Percentiles rank a stretch among this genome's conserved stretches.
These are phyloP conservation scores for Salix purpurea DNA, from an alignment of 345 rosid species.

Conservation along the genomic window DNA sequence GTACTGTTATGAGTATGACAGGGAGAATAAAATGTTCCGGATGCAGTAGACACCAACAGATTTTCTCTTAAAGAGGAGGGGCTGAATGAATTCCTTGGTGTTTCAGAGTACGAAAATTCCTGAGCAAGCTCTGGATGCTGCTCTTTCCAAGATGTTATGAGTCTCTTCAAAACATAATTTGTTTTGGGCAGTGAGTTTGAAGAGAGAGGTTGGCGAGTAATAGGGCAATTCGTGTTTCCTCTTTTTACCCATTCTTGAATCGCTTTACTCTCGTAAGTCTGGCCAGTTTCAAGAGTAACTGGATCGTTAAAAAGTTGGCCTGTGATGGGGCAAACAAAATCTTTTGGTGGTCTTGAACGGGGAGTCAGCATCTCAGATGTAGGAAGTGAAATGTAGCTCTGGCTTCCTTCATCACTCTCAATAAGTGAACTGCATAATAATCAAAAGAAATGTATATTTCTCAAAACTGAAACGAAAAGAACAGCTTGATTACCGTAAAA, in stretches of 20 bases:
- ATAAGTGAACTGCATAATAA: constrained; percentile 30
- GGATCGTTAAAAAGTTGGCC: constrained; percentile 58
- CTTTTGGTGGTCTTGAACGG: constrained; percentile 55
- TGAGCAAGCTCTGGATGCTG: constrained; percentile 63
- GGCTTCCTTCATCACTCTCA: constrained; percentile 48
- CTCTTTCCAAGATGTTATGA: constrained; percentile 62
- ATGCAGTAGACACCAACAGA: constrained; percentile 17
- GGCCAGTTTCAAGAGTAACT: constrained; percentile 71
- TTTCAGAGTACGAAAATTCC: constrained; percentile 49
- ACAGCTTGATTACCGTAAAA: not conserved
- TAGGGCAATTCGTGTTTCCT: constrained; percentile 60
- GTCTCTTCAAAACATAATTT: constrained; percentile 59
- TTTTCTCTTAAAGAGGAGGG: constrained; percentile 30
- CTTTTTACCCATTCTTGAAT: constrained; percentile 65
- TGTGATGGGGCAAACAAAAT: constrained; percentile 68
- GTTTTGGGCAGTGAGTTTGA: constrained; percentile 53
- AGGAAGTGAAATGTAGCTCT: constrained; percentile 40
- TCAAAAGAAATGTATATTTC: not conserved
- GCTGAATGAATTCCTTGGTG: constrained; percentile 39
- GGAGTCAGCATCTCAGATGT: constrained; percentile 41
- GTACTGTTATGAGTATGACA: not conserved
- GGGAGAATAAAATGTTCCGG: constrained; percentile 17
- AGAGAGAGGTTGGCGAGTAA: constrained; percentile 50
- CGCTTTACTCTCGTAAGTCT: constrained; percentile 68
- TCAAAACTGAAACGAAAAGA: not conserved